Evolutionary conservation across 1,284 basidiomycete species (phyloP), one percentile per base, ranked within the genome.

Genomic region (Dichomitus squalens): DNA sequence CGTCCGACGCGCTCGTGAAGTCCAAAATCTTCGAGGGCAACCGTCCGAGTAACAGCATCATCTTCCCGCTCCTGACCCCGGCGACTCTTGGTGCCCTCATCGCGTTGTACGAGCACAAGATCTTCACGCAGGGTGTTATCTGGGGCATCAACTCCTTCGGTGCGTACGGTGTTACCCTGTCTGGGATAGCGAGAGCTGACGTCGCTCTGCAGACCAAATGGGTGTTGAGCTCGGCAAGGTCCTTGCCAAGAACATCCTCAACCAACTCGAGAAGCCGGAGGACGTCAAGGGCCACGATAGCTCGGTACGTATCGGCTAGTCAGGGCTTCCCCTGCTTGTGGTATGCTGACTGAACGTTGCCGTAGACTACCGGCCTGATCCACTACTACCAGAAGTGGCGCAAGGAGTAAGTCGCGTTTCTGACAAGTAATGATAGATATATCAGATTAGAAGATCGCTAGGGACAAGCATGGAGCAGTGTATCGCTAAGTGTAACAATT

Each of bases 121-220:
- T 99, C 72, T 97, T 98, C 75, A 91, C 93, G 0, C 97, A 99
- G 75, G 96, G 96, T 70, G 91, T 93, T 49, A 83, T 98, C 63
- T 98, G 96, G 96, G 93, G 94, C 46, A 97, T 99, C 82, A 99
- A 99, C 83, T 96, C 94, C 9, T 99, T 92, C 73, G 93, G 91
- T 92, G 53, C 36, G 83, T 70, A 3, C 4, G 2, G 3, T 29
- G 4, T 7, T 36, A 33, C 44, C 16, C 29, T 23, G 11, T 14
- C 20, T 25, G 31, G 25, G 8, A 27, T 8, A 27, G 49, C 23
- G 16, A 23, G 3, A 49, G 35, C 41, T 64, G 25, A 62, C 41
- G 27, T 46, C 27, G 23, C n/a, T 18, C 58, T 18, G 23, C 59
- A 89, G 90, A 92, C 70, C 92, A 94, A 85, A 93, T 93, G 91